Percentiles rank a stretch among this genome's conserved stretches.
phyloP scores from a whole-genome alignment of 2,329 filamentous ascomycete species.

The Colletotrichum cordylinicola region DNA sequence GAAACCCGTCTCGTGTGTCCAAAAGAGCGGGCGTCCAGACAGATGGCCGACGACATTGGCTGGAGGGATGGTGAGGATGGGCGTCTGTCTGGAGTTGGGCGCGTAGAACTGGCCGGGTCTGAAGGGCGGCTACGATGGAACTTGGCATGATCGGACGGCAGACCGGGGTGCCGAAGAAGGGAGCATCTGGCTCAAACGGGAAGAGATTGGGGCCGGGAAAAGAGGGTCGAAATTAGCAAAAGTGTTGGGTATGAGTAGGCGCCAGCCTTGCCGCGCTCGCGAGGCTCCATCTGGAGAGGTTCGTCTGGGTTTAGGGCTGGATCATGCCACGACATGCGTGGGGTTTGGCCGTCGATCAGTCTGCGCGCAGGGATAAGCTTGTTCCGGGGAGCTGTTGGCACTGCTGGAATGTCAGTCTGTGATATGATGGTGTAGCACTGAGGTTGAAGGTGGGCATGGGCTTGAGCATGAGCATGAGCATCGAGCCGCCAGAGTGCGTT shows the following conservation, averaged over 20 bases:
- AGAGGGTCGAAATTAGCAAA: slow-evolving; percentile 35
- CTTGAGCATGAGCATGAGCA: neutral
- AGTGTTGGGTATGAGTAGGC: slow-evolving; percentile 35
- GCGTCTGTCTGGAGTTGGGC: slow-evolving; percentile 56
- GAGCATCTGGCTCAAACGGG: neutral
- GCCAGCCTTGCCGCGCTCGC: slow-evolving; percentile 34
- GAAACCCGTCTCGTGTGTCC: slow-evolving; percentile 61
- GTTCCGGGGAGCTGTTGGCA: neutral
- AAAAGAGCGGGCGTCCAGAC: slow-evolving; percentile 38
- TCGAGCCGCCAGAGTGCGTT: neutral
- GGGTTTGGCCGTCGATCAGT: neutral
- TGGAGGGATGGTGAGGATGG: slow-evolving; percentile 41
- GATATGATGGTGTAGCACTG: neutral
- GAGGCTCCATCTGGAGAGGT: neutral
- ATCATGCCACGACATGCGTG: slow-evolving; percentile 7
- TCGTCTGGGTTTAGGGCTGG: slow-evolving; percentile 3
- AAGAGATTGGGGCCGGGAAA: slow-evolving; percentile 19
- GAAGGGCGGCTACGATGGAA: slow-evolving; percentile 24
- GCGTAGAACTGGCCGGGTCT: slow-evolving; percentile 42
- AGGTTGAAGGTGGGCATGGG: neutral
- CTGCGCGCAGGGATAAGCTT: neutral
- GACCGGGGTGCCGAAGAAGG: slow-evolving; percentile 13
- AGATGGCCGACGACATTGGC: slow-evolving; percentile 58
- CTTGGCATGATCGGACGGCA: slow-evolving; percentile 19
- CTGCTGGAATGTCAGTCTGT: neutral